Conservation (phyloP, 495 filamentous ascomycete genomes). For the Lasiosphaeria ovina region DNA sequence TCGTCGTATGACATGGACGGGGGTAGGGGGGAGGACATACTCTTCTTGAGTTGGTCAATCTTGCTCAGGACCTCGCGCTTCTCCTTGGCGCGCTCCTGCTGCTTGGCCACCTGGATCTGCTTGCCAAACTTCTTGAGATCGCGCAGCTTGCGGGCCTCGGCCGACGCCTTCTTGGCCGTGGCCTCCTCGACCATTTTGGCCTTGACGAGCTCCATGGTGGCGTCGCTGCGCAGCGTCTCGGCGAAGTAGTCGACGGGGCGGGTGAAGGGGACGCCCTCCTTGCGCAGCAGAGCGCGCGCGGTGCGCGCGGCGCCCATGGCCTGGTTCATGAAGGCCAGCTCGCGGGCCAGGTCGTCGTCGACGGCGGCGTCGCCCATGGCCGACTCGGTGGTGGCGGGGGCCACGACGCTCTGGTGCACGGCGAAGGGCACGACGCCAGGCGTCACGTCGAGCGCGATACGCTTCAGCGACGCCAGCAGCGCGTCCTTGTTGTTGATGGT, state of each 20-base stretch:
- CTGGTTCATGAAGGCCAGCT: conserved; percentile 92
- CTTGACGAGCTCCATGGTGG: conserved; percentile 96
- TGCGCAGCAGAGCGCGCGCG: conserved; percentile 70
- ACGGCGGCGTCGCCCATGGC: conserved; percentile 69
- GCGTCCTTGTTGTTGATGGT: conserved; percentile 96
- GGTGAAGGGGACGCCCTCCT: conserved; percentile 79
- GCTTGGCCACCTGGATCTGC: conserved; percentile 93
- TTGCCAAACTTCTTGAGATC: conserved; percentile 99
- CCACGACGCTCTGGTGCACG: conserved; percentile 53
- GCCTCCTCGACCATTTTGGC: conserved; percentile 90
- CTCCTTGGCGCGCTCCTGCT: conserved; percentile 87
- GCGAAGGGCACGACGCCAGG: conserved; percentile 49
- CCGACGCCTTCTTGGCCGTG: conserved; percentile 83
- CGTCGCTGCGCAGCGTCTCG: conserved; percentile 97
- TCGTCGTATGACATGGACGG: background rate
- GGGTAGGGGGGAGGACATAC: conserved; percentile 50
- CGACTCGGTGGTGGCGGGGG: conserved; percentile 46
- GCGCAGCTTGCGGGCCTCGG: conserved; percentile 85
- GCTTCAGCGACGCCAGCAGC: conserved; percentile 70
- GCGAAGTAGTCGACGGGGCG: conserved; percentile 94
- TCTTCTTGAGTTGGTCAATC: conserved; percentile 89
- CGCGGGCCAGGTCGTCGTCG: conserved; percentile 81
- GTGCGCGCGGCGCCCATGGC: conserved; percentile 72
- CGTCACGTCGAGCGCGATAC: conserved; percentile 63
- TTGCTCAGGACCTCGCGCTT: conserved; percentile 91